These are phyloP conservation scores for Chaetomiaceae sp. DNA, from an alignment of 2,329 filamentous ascomycete species.

Conservation along the genomic window DNA sequence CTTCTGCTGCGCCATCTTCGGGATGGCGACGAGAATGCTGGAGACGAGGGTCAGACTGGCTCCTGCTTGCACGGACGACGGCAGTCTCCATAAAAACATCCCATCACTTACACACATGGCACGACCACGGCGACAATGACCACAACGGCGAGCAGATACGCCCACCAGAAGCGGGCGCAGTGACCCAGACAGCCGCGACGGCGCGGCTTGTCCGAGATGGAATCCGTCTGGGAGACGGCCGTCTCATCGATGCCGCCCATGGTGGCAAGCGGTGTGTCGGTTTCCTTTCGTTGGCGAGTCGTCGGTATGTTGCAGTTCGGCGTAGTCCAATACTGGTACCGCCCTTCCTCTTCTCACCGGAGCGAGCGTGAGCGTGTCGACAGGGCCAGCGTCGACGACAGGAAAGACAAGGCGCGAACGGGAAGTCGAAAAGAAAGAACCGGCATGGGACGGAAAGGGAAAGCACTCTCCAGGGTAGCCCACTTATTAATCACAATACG, in stretches of 20 bases:
- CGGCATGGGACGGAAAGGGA: background rate
- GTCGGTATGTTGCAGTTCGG: background rate
- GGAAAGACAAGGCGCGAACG: background rate
- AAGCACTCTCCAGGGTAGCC: background rate
- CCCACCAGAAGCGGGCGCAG: constrained; percentile 56
- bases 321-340: background rate
- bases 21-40: constrained; percentile 52
- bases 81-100: background rate
- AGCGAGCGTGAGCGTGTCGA: background rate
- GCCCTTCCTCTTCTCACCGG: constrained; percentile 9
- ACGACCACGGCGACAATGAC: constrained; percentile 49
- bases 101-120: constrained; percentile 50
- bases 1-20: constrained; percentile 51
- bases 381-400: background rate
- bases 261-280: constrained; percentile 1
- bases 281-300: no score
- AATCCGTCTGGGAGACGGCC: constrained; percentile 33
- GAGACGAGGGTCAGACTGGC: constrained; percentile 8
- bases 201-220: constrained; percentile 28
- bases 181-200: constrained; percentile 40
- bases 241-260: constrained; percentile 22
- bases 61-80: background rate
- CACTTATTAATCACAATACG: constrained; percentile 9
- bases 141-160: constrained; percentile 46
- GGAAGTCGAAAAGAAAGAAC: constrained; percentile 7